Base-by-base conservation (phyloP, 2,329 filamentous ascomycete genomes). In the Hypoxylon rubiginosum region DNA sequence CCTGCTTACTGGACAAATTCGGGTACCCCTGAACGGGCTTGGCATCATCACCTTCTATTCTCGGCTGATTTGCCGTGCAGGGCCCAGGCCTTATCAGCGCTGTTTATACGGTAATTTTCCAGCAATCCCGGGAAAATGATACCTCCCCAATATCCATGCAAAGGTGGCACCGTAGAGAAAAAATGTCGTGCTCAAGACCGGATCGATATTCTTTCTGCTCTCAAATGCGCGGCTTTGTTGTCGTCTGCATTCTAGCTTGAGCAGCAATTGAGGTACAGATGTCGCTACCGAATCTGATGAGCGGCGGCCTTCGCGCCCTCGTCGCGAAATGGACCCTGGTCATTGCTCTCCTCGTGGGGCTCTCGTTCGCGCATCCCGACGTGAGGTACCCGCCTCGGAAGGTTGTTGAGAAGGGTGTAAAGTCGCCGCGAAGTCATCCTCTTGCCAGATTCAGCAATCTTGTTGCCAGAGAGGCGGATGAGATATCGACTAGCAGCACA, bases 41-140 rank as follows among this genome's bases (percentile, higher is more conserved):
- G 63, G 68, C 63, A 54, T 54, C 30, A 67, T 67, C 65, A 72
- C 70, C 70, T 72, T 71, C 70, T 71, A 19, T 67, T 72, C 67
- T 68, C 67, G 69, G 70, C 66, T 68, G 69, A 67, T 71, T 59
- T 62, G 49, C 62, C 63, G 45, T 62, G 62, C 60, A 54, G 54
- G 59, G 13, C 26, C 17, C 46, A 39, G 52, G 49, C 17, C 58
- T 70, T 70, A 70, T 70, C 68, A 59, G 59, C 58, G 46, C 58
- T 56, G 15, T 26, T 59, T 52, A 64, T n/a, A n/a, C n/a, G n/a
- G 62, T 64, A 71, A 58, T 59, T 68, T 51, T 61, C 52, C 60
- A 46, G 59, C 63, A 34, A 62, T 58, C 21, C 56, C 58, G 52
- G 66, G 57, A 69, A 61, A n/a, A n/a, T 49, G 32, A 62, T 66